Conservation (phyloP, 2,329 filamentous ascomycete species). For the Cercospora sesami region DNA sequence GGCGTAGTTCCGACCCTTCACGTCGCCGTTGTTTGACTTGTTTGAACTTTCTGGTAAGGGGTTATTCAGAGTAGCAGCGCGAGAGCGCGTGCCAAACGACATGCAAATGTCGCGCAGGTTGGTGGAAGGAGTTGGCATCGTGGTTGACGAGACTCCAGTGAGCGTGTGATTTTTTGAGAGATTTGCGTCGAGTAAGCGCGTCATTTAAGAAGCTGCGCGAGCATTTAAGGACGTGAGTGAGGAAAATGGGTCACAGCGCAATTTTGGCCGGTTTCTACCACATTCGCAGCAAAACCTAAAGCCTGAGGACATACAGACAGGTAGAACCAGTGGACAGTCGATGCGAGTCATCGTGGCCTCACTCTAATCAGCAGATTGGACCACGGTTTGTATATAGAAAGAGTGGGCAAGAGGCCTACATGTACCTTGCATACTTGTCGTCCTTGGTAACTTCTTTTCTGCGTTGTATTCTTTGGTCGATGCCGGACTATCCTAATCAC, state of each 20-base stretch:
- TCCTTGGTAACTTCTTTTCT: neutral
- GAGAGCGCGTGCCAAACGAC: too few relatives aligned
- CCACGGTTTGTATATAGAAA: neutral
- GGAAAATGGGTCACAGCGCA: neutral
- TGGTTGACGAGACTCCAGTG: neutral
- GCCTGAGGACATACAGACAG: neutral
- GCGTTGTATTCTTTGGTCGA: neutral
- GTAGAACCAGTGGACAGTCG: neutral
- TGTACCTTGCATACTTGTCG: neutral
- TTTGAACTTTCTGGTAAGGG: too few relatives aligned
- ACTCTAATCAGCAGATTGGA: neutral
- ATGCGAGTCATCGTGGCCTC: neutral
- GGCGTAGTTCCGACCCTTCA: neutral
- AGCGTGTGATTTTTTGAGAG: neutral
- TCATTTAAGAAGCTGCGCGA: neutral
- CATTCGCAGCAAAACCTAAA: neutral
- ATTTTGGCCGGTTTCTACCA: neutral
- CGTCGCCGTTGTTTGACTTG: neutral
- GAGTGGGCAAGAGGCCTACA: neutral
- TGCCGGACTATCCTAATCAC: neutral
- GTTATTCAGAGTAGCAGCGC: too few relatives aligned
- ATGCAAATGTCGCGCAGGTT: too few relatives aligned
- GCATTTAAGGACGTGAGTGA: neutral
- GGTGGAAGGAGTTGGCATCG: neutral
- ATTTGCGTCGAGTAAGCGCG: neutral